Conservation (phyloP, 495 filamentous ascomycete species). For the Penicillium antarcticum region DNA sequence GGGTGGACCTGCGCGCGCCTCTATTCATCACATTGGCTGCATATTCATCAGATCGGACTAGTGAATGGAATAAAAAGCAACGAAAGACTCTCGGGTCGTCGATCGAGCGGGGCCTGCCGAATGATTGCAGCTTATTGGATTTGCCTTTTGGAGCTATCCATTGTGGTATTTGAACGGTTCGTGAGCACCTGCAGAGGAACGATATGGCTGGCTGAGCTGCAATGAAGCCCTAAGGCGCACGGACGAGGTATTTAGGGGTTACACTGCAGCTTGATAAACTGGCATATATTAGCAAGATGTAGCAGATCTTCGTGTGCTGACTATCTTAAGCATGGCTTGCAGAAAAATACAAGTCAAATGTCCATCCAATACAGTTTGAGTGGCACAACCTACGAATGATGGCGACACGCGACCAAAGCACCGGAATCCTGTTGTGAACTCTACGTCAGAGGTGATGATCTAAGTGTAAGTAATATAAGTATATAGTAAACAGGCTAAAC, state of each 20-base stretch:
- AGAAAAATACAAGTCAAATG: not conserved
- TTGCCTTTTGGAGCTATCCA: conserved; percentile 7
- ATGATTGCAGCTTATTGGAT: conserved; percentile 3
- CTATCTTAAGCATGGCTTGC: not conserved
- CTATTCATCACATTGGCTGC: conserved; percentile 24
- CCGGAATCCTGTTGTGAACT: not conserved
- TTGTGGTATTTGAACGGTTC: conserved; percentile 12
- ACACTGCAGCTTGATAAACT: too few species aligned
- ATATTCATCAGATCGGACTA: conserved; percentile 1
- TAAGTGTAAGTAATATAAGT: too few species aligned
- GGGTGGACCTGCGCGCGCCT: conserved; percentile 8
- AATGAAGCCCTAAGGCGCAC: too few species aligned
- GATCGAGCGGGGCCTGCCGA: conserved; percentile 11
- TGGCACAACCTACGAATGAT: not conserved
- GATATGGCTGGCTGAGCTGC: conserved; percentile 19
- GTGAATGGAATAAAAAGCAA: not conserved
- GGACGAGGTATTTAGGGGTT: too few species aligned
- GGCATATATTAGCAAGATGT: too few species aligned
- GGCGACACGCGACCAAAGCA: conserved; percentile 2
- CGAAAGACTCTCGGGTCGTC: conserved; percentile 1
- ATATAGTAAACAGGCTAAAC: too few species aligned
- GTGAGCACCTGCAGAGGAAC: conserved; percentile 21
- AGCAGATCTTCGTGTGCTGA: too few species aligned
- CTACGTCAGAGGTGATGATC: too few species aligned
- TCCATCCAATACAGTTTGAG: not conserved